A percentile compares a stretch with the other conserved stretches of the same genome.
Conservation (phyloP, 768 basidiomycete genomes). For the Pisolithus sp. region DNA sequence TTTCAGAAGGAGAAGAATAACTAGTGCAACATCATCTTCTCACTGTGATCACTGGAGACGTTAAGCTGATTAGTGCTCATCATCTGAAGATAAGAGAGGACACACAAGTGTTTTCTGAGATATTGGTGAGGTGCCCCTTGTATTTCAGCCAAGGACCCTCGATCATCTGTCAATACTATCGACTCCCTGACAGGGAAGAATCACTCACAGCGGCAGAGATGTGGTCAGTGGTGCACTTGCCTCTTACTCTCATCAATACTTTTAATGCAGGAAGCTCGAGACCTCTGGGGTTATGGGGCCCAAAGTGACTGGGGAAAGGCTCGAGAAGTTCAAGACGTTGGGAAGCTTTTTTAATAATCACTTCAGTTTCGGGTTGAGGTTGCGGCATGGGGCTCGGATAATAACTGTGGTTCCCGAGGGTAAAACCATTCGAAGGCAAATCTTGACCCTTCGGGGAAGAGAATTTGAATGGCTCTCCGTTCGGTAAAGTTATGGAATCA, state of each 20-base stretch:
- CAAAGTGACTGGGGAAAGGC: conserved; percentile 80
- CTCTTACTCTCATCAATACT: conserved; percentile 84
- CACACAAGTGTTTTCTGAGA: conserved; percentile 90
- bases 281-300: conserved; percentile 38
- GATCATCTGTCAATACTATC: conserved; percentile 3
- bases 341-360: conserved; percentile 73
- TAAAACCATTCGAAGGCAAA: conserved; percentile 79
- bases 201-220: conserved; percentile 85
- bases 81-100: conserved; percentile 11
- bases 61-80: conserved; percentile 2
- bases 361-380: conserved; percentile 68
- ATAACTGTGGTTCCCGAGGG: conserved; percentile 63
- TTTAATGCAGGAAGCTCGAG: conserved; percentile 77
- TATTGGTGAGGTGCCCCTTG: conserved; percentile 94
- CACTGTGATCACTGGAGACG: conserved; percentile 72
- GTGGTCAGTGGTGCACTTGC: conserved; percentile 99
- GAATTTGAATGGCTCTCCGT: conserved; percentile 81
- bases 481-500: conserved; percentile 60
- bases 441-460: conserved; percentile 77
- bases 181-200: neutral
- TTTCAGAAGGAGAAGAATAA: neutral
- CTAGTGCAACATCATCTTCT: neutral
- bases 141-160: conserved; percentile 98
- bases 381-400: conserved; percentile 71
- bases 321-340: conserved; percentile 81